These are phyloP conservation scores for Aureobasidium sp. DNA, from an alignment of 2,329 filamentous ascomycete species.

Conservation along the genomic window DNA sequence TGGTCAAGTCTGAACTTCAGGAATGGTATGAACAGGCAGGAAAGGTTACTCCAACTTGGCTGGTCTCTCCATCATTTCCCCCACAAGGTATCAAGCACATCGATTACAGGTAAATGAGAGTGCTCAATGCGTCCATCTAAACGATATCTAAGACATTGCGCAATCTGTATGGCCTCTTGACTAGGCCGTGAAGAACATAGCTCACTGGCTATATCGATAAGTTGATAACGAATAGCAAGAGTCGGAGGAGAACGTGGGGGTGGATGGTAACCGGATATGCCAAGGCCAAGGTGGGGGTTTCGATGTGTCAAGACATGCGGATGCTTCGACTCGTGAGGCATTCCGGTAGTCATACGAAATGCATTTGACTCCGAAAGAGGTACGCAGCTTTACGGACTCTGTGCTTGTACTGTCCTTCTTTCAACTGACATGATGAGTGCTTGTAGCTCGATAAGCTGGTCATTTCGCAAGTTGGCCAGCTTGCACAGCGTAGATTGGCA, in stretches of 20 bases:
- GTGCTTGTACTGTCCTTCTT: not conserved
- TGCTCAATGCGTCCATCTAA: not conserved
- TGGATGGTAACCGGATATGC: not conserved
- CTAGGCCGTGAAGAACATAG: not conserved
- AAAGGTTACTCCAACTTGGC: too few species aligned
- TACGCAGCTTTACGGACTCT: conserved; percentile 10
- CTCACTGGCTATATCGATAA: not conserved
- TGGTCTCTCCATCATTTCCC: not conserved
- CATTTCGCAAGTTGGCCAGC: conserved; percentile 77
- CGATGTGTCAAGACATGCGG: conserved; percentile 7
- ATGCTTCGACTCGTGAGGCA: not conserved
- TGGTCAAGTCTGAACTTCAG: too few species aligned
- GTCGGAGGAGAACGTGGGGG: not conserved
- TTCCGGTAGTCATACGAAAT: conserved; percentile 18
- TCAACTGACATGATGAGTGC: conserved; percentile 2
- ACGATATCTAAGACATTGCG: not conserved
- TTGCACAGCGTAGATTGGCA: conserved; percentile 82
- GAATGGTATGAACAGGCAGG: too few species aligned
- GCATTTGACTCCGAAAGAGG: conserved; percentile 31
- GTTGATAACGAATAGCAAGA: not conserved
- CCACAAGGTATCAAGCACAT: not conserved
- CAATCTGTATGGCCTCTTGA: not conserved
- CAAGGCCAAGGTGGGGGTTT: conserved; percentile 5
- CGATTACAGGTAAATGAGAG: not conserved
- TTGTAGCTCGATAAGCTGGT: conserved; percentile 86